A percentile compares a stretch with the other conserved stretches of the same genome.
Evolutionary conservation across 805 yeast genomes (phyloP).

Genomic region (Candida orba): DNA sequence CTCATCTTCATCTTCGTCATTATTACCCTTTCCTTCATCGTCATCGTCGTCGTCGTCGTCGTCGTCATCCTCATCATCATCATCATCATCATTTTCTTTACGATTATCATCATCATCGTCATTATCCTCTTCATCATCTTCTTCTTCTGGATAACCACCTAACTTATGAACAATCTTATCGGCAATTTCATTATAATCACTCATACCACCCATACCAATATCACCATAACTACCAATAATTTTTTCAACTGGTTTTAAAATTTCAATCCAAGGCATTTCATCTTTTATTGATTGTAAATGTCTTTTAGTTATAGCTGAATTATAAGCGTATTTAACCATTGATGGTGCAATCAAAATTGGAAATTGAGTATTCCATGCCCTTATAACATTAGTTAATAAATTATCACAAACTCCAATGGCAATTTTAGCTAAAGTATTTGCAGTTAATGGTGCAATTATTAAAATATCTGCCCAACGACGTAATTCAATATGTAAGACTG

Average conservation of each 20-base stretch:
- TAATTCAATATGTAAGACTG: conserved; percentile 89
- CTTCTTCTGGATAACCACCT: conserved; percentile 53
- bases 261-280: conserved; percentile 93
- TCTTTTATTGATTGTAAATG: conserved; percentile 72
- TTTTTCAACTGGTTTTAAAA: conserved; percentile 91
- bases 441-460: conserved; percentile 89
- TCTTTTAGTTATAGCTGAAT: conserved; percentile 78
- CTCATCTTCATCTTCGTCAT: conserved; percentile 20
- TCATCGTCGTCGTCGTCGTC: conserved; percentile 21
- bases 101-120: conserved; percentile 41
- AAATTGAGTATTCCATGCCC: conserved; percentile 93
- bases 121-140: conserved; percentile 39
- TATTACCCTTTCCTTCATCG: conserved; percentile 5
- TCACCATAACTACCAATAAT: conserved; percentile 92
- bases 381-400: conserved; percentile 76
- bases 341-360: conserved; percentile 93
- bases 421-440: conserved; percentile 85
- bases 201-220: conserved; percentile 99
- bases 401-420: conserved; percentile 91
- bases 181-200: conserved; percentile 93
- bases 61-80: conserved; percentile 34
- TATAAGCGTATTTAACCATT: conserved; percentile 90
- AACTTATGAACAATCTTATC: conserved; percentile 72
- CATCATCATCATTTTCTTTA: conserved; percentile 36
- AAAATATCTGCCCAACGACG: conserved; percentile 96